phyloP scores from a whole-genome alignment of 768 basidiomycete genomes.

The Hygrophorus russula region DNA sequence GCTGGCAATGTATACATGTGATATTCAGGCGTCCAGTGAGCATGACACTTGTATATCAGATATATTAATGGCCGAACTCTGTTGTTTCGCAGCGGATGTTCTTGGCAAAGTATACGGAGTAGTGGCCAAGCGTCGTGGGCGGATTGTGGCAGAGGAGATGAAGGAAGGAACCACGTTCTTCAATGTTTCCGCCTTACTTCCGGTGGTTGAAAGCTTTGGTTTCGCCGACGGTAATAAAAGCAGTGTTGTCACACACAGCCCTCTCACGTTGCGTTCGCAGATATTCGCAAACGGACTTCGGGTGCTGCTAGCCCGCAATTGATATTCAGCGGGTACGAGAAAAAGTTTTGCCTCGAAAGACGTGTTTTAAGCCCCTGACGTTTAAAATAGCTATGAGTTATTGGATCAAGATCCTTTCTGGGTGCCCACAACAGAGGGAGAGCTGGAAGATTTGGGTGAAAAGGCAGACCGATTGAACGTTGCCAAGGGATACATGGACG shows the following conservation, averaged over 20 bases:
- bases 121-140: conserved; percentile 80
- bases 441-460: conserved; percentile 92
- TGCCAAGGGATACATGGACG: conserved; percentile 90
- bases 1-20: conserved; percentile 98
- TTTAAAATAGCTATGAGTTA: conserved; percentile 67
- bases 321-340: conserved; percentile 84
- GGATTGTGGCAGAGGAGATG: conserved; percentile 96
- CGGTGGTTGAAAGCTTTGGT: conserved; percentile 95
- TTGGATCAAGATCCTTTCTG: conserved; percentile 94
- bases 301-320: conserved; percentile 96
- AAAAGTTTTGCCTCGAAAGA: background rate
- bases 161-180: conserved; percentile 96
- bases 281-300: conserved; percentile 92
- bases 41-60: conserved; percentile 9
- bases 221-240: conserved; percentile 74
- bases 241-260: conserved; percentile 6
- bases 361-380: background rate
- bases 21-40: conserved; percentile 95
- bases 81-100: conserved; percentile 65
- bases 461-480: conserved; percentile 90
- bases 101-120: conserved; percentile 97
- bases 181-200: conserved; percentile 80
- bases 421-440: conserved; percentile 96
- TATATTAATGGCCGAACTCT: conserved; percentile 8
- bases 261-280: conserved; percentile 26